Conservation (phyloP, 2,329 filamentous ascomycete species). For the Plectosphaerella plurivora region DNA sequence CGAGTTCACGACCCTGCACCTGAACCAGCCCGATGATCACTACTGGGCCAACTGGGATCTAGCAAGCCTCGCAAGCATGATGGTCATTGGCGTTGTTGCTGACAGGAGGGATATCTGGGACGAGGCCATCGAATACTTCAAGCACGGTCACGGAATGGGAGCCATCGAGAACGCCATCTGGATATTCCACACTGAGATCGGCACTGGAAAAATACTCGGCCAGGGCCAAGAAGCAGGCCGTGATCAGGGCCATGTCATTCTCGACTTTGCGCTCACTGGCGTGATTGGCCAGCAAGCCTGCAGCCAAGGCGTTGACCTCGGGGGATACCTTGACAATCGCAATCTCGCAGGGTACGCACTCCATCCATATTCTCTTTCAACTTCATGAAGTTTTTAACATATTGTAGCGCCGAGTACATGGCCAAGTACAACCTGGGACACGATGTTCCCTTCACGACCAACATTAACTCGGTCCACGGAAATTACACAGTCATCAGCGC, state of each 20-base stretch:
- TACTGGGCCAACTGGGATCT: constrained; percentile 40
- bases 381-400: not conserved
- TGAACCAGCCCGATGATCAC: constrained; percentile 23
- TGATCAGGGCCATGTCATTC: constrained; percentile 32
- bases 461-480: constrained; percentile 1
- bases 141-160: constrained; percentile 26
- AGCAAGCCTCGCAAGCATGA: constrained; percentile 32
- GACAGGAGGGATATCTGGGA: constrained; percentile 18
- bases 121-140: constrained; percentile 27
- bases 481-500: constrained; percentile 20
- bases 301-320: constrained; percentile 32
- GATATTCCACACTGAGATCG: constrained; percentile 16
- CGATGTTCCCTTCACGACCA: constrained; percentile 2
- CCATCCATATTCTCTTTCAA: not conserved
- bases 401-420: constrained; percentile 1
- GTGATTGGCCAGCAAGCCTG: constrained; percentile 28
- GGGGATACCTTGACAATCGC: constrained; percentile 19
- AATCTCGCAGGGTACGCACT: constrained; percentile 8
- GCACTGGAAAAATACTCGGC: constrained; percentile 18
- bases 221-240: constrained; percentile 32
- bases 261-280: constrained; percentile 28
- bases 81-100: constrained; percentile 33
- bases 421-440: constrained; percentile 5
- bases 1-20: constrained; percentile 29
- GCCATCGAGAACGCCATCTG: constrained; percentile 19